Evolutionary conservation across 2,329 filamentous ascomycete species (phyloP).

Genomic region (Geoglossum cookeanum): DNA sequence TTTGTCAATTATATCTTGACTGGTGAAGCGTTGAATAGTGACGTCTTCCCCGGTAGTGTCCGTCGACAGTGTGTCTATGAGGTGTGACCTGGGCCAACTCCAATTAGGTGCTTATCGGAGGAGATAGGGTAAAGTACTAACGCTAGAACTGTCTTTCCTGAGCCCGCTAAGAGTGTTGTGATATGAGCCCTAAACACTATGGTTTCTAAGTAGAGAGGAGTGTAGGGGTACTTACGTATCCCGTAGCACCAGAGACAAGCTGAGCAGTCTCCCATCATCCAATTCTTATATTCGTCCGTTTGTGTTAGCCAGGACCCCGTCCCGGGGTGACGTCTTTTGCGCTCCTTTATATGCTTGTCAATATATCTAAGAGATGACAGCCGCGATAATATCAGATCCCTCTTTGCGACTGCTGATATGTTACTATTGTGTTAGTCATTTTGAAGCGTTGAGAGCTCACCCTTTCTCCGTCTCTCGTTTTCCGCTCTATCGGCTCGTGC

Average conservation of each 20-base stretch:
- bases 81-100: not conserved
- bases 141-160: constrained; percentile 3
- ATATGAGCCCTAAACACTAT: not conserved
- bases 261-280: not conserved
- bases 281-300: constrained; percentile 1
- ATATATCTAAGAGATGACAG: constrained; percentile 5
- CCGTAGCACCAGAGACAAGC: constrained; percentile 4
- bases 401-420: constrained; percentile 1
- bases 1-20: constrained; percentile 4
- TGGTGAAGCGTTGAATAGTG: constrained; percentile 3
- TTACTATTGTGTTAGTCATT: not conserved
- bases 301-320: constrained; percentile 4
- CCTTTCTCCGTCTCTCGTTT: not conserved
- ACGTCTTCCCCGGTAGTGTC: constrained; percentile 2
- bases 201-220: not conserved
- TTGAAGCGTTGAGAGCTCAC: not conserved
- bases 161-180: constrained; percentile 1
- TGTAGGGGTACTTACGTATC: constrained; percentile 1
- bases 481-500: not conserved
- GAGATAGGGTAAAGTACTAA: not conserved
- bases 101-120: not conserved
- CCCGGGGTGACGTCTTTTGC: constrained; percentile 3
- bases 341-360: constrained; percentile 5
- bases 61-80: constrained; percentile 5
- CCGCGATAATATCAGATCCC: constrained; percentile 2